These are phyloP conservation scores for Hypomyces rosellus DNA, from an alignment of 2,329 filamentous ascomycete genomes.

Conservation along the genomic window DNA sequence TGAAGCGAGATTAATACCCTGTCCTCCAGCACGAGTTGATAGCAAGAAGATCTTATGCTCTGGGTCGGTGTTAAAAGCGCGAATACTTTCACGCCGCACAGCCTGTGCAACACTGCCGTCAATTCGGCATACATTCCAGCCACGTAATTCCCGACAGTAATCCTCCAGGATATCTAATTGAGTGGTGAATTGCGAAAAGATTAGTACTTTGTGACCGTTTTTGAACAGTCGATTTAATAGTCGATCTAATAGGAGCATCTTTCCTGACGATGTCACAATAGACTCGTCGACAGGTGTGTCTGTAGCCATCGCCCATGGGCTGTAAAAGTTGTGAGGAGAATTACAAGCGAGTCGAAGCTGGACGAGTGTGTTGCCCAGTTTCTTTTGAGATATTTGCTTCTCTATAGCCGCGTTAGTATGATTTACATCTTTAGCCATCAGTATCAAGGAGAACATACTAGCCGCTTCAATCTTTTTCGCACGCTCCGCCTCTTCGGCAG, in stretches of 20 bases:
- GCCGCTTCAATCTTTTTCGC: conserved; percentile 68
- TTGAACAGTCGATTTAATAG: conserved; percentile 70
- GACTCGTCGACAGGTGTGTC: conserved; percentile 64
- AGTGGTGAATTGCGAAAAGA: conserved; percentile 95
- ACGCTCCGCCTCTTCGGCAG: conserved; percentile 56
- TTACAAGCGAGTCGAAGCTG: conserved; percentile 91
- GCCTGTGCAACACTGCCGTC: conserved; percentile 79
- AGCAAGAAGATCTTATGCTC: conserved; percentile 74
- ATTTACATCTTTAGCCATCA: background rate
- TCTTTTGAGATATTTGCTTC: conserved; percentile 83
- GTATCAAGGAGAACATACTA: conserved; percentile 44
- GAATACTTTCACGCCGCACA: conserved; percentile 64
- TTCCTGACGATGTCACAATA: conserved; percentile 81
- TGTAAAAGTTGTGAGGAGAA: conserved; percentile 93
- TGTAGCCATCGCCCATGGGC: conserved; percentile 65
- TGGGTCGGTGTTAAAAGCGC: conserved; percentile 61
- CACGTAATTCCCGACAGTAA: conserved; percentile 69
- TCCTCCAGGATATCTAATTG: conserved; percentile 87
- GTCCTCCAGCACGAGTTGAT: conserved; percentile 84
- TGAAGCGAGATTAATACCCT: conserved; percentile 88
- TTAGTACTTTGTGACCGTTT: conserved; percentile 79
- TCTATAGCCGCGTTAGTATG: conserved; percentile 40
- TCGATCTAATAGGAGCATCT: conserved; percentile 90
- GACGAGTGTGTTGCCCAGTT: conserved; percentile 86
- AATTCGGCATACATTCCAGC: conserved; percentile 81